Evolutionary conservation across 1,139 yeast species (phyloP).

Genomic region (Pichia cactophila): DNA sequence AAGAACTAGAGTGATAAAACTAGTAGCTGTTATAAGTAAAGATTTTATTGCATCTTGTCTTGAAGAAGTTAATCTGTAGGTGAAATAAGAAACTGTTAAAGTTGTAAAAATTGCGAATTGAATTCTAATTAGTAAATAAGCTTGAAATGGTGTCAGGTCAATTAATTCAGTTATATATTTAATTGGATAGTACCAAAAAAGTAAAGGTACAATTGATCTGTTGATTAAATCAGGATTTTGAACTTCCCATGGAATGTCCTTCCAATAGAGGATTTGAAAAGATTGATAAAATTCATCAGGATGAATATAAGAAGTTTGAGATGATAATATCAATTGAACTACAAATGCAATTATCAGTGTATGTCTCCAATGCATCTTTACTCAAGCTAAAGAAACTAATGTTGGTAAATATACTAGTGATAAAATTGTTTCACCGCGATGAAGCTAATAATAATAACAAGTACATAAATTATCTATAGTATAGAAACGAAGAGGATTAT

Average conservation of each 20-base stretch:
- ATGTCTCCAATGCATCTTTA: slow-evolving; percentile 25
- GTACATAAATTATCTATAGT: not conserved
- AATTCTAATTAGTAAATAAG: slow-evolving; percentile 53
- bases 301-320: slow-evolving; percentile 80
- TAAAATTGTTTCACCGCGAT: too few species aligned
- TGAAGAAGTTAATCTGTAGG: slow-evolving; percentile 43
- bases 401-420: not conserved
- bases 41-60: slow-evolving; percentile 61
- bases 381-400: not conserved
- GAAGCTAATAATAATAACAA: not conserved
- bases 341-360: slow-evolving; percentile 28
- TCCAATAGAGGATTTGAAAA: slow-evolving; percentile 58
- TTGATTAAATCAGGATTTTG: slow-evolving; percentile 43
- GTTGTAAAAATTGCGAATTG: slow-evolving; percentile 37
- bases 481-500: not conserved
- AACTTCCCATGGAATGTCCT: slow-evolving; percentile 86
- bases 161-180: slow-evolving; percentile 30
- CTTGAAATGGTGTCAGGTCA: slow-evolving; percentile 35
- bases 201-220: slow-evolving; percentile 66
- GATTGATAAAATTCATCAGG: slow-evolving; percentile 97
- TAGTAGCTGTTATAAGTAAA: slow-evolving; percentile 59
- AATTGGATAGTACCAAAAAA: slow-evolving; percentile 64
- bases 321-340: slow-evolving; percentile 40
- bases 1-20: slow-evolving; percentile 71
- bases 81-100: slow-evolving; percentile 34